Evolutionary conservation across 2,329 filamentous ascomycete species (phyloP), one percentile per base, ranked within the genome.

Genomic region (Furcasterigmium sp.): DNA sequence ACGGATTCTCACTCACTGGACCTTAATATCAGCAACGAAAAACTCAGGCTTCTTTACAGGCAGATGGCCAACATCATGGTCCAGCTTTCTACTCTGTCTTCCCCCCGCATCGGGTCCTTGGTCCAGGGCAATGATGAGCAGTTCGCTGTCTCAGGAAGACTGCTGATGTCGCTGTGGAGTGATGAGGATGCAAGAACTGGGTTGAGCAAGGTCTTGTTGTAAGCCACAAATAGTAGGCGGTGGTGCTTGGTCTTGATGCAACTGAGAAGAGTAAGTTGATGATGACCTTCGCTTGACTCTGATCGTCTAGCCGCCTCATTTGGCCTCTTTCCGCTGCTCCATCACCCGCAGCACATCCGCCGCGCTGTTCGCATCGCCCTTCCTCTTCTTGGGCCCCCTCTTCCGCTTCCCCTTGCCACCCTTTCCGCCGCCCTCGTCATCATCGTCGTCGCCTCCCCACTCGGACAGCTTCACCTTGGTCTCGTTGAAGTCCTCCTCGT

Each of bases 401-500:
- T 87, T 88, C 51, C 84, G 72, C 66, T 84, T 82, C 34, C 70
- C 58, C 49, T 73, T 70, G 36, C 69, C 65, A 2, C 69, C 72
- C 17, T 53, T 49, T 14, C 18, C 13, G n/a, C 35, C 35, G 19
- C 35, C 35, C 0, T 56, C 65, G 2, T 68, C 72, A 2, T 67
- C 76, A 4, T 70, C 74, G 11, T 69, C 75, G 2, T 67, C 76
- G 15, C 68, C 72, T 9, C 61, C 69, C 72, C 87, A 87, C 55
- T 80, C 68, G 30, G 79, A 81, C 43, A 91, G 63, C 66, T 86
- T 87, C 49, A 88, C 67, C 52, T 76, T 81, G 59, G 66, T 69
- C 18, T 76, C 74, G 32, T 90, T 87, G 50, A 85, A 78, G 50
- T 95, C 91, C 46, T 91, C 91, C 39, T 91, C 90, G 56, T 96